These are phyloP conservation scores for Leccinum longicurvipes DNA, from an alignment of 768 basidiomycete genomes.

Conservation along the genomic window DNA sequence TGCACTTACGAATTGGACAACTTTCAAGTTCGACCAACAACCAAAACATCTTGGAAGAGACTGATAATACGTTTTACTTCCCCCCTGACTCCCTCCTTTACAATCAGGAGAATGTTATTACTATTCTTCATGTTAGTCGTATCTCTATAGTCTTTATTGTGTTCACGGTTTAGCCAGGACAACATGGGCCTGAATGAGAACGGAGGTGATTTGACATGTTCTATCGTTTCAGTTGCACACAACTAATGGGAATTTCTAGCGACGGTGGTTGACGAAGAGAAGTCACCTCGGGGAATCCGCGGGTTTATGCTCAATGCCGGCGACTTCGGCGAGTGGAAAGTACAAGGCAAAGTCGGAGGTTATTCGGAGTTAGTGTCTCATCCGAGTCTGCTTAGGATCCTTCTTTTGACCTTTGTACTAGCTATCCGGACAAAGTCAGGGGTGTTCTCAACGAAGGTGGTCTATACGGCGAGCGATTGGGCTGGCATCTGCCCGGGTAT, in stretches of 20 bases:
- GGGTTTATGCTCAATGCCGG: conserved; percentile 70
- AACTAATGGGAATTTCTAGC: conserved; percentile 8
- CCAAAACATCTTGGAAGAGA: conserved; percentile 55
- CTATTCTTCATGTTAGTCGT: conserved; percentile 62
- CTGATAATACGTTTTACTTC: conserved; percentile 64
- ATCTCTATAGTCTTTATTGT: neutral
- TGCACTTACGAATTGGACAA: neutral
- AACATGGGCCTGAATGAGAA: conserved; percentile 78
- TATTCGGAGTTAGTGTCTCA: conserved; percentile 49
- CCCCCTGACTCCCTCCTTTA: conserved; percentile 49
- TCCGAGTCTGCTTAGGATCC: neutral
- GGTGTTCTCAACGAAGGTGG: conserved; percentile 74
- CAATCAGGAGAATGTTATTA: conserved; percentile 69
- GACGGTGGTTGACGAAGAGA: conserved; percentile 52
- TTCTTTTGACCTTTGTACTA: conserved; percentile 25
- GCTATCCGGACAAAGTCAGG: conserved; percentile 70
- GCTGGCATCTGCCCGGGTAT: conserved; percentile 76
- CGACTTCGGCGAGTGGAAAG: conserved; percentile 60
- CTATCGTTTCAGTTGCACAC: neutral
- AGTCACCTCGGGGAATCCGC: conserved; percentile 74
- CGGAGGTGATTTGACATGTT: conserved; percentile 33
- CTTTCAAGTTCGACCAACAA: conserved; percentile 59
- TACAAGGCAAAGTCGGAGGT: conserved; percentile 76
- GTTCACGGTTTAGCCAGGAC: conserved; percentile 43
- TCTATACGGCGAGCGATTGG: conserved; percentile 62